These are phyloP conservation scores for Candida qinlingensis DNA, from an alignment of 805 yeast genomes.

Conservation along the genomic window DNA sequence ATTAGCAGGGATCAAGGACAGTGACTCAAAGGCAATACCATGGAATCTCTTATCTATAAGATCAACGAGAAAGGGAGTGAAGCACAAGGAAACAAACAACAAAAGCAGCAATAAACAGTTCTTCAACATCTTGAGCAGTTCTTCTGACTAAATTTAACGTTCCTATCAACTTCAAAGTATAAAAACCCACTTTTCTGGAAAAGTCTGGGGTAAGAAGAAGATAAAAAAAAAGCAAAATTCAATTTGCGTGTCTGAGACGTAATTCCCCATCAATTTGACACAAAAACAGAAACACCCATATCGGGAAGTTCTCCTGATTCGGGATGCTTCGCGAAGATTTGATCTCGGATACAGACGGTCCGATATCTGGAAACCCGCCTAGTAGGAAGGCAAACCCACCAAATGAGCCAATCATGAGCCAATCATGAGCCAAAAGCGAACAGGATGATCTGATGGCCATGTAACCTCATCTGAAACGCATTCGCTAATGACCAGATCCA, in stretches of 20 bases:
- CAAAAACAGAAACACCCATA: background rate
- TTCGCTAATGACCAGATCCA: no score
- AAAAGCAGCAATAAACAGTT: slow-evolving; percentile 1
- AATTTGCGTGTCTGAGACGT: background rate
- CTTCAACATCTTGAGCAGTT: background rate
- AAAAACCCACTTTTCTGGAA: background rate
- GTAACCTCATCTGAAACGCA: no score
- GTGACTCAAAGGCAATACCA: background rate
- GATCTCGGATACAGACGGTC: no score
- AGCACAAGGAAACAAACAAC: background rate
- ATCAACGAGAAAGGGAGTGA: background rate
- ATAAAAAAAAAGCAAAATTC: background rate
- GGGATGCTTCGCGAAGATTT: background rate
- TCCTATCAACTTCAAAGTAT: background rate
- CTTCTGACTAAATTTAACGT: background rate
- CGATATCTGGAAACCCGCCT: no score
- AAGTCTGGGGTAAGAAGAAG: background rate
- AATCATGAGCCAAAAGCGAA: no score
- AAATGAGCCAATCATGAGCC: no score
- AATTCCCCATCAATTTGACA: background rate
- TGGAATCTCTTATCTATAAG: background rate
- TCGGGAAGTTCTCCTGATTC: background rate
- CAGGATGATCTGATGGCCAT: no score
- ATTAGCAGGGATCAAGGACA: background rate
- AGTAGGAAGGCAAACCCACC: no score